These are phyloP conservation scores for Aspergillus quadricinctus DNA, from an alignment of 2,329 filamentous ascomycete species.

Conservation along the genomic window DNA sequence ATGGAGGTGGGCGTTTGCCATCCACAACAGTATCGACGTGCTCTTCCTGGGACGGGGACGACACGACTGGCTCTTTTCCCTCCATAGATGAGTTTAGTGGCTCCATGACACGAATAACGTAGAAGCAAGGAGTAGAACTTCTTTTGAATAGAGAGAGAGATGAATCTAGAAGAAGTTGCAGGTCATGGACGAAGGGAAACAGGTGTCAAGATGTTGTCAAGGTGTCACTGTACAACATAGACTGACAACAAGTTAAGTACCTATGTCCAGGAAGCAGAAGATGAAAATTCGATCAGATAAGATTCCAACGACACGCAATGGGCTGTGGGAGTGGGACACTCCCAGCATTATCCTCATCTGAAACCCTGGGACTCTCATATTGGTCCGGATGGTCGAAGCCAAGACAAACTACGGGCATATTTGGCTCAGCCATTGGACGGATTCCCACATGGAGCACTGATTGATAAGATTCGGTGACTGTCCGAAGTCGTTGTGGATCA, in stretches of 20 bases:
- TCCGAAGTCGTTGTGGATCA: not conserved
- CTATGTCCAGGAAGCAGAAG: not conserved
- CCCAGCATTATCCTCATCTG: not conserved
- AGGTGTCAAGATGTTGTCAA: not conserved
- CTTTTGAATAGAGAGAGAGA: not conserved
- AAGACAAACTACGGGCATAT: not conserved
- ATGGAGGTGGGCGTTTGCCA: constrained; percentile 20
- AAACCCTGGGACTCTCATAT: not conserved
- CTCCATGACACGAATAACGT: not conserved
- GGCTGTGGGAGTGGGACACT: not conserved
- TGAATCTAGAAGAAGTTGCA: not conserved
- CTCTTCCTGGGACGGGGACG: not conserved
- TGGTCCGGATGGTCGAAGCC: not conserved
- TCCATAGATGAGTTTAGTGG: not conserved
- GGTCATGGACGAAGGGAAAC: not conserved
- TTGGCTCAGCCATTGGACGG: not conserved
- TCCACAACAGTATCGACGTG: not conserved
- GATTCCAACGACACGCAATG: not conserved
- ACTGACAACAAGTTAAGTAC: not conserved
- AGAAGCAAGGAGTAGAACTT: not conserved
- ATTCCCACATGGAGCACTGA: not conserved
- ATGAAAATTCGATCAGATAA: not conserved
- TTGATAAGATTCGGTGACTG: not conserved
- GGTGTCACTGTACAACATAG: not conserved
- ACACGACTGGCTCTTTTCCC: not conserved